Evolutionary conservation across 2,329 filamentous ascomycete genomes (phyloP).

Genomic region (Sporothrix variecibatus): DNA sequence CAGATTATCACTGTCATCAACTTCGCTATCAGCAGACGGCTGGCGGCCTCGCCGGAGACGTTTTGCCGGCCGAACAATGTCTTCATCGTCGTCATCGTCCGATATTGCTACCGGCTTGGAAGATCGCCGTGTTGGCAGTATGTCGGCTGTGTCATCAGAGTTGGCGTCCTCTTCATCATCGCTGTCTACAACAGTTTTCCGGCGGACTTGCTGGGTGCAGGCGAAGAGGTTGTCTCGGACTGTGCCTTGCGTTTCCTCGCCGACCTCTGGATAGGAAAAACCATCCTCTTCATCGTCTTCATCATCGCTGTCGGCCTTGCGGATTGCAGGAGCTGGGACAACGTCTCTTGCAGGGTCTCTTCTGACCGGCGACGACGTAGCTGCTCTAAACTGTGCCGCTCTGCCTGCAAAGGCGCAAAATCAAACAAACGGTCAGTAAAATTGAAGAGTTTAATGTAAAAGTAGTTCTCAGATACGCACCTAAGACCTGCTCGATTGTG

Average conservation of each 20-base stretch:
- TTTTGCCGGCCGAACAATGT: conserved; percentile 27
- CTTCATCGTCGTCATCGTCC: neutral
- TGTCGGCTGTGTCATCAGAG: neutral
- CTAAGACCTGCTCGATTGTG: conserved; percentile 23
- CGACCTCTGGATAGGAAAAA: neutral
- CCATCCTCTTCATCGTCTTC: conserved; percentile 11
- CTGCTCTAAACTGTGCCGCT: neutral
- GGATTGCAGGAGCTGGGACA: neutral
- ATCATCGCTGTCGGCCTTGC: neutral
- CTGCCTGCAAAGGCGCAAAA: neutral
- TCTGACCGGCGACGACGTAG: neutral
- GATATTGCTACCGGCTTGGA: neutral
- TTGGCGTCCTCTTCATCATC: neutral
- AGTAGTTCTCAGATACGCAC: neutral
- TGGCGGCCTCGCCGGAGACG: conserved; percentile 9
- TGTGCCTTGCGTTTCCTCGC: neutral
- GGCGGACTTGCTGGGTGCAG: neutral
- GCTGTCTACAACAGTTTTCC: neutral
- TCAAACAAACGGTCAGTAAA: neutral
- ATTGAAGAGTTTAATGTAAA: neutral
- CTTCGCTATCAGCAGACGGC: neutral
- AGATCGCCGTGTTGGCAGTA: neutral
- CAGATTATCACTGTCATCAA: neutral
- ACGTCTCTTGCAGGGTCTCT: neutral
- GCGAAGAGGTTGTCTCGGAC: neutral